Evolutionary conservation across 2,329 filamentous ascomycete genomes (phyloP), one percentile per base, ranked within the genome.

Genomic region (Trichoderma citrinoviride): DNA sequence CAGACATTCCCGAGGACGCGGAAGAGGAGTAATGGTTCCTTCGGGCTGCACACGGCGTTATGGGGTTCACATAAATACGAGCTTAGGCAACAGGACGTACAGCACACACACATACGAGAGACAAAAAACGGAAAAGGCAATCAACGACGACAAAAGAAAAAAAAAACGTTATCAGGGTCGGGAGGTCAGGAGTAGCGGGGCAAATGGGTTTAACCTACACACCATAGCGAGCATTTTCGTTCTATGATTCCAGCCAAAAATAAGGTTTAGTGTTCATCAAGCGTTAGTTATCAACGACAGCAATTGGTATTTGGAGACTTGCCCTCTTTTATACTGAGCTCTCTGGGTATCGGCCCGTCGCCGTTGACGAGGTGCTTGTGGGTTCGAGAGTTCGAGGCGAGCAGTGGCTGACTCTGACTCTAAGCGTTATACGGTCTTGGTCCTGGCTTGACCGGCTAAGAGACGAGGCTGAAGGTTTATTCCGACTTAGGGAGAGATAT

Each of bases 1-100:
- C 88, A 66, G 87, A 87, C 40, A 78, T 85, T 67, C 87, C 87
- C 33, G 33, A 37, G 33, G 33, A 37, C 33, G 33, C 33, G 50
- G 89, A 91, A 71, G 88, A 90, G 72, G 49, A 60, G 41, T 63
- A 17, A 62, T 15, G 41, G 27, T 50, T 41, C 40, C 43, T 65
- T 64, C 44, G 47, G 65, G 50, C 65, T 66, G 61, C 50, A 43
- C 49, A 62, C 52, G 61, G 60, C 57, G 62, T 67, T 61, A 64
- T 54, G 63, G 58, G 61, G n/a, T 53, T 44, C 53, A 64, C 43
- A 55, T 63, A 46, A 49, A 47, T 58, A 57, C 52, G 55, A 62
- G 52, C 56, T 65, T 61, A 60, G 49, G 64, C 62, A 65, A 55
- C 55, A 65, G 57, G 62, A 57, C 44, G 50, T 52, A 60, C 37